Percentiles rank a stretch among this genome's conserved stretches.
phyloP scores from a whole-genome alignment of 768 basidiomycete genomes.

The Auricularia sp. region DNA sequence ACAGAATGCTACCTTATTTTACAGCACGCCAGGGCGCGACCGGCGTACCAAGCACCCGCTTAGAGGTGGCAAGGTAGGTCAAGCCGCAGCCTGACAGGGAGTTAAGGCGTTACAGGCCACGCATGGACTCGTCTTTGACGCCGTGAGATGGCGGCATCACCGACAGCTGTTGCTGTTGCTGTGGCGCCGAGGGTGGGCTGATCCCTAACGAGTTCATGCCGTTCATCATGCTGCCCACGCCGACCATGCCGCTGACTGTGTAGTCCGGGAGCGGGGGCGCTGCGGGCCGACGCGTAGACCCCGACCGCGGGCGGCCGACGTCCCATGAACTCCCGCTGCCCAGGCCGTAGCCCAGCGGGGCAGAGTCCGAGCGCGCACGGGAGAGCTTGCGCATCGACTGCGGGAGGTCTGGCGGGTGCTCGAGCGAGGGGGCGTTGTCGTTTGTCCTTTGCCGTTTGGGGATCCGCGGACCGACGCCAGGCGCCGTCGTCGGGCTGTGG shows the following conservation, averaged over 20 bases:
- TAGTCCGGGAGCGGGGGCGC: background rate
- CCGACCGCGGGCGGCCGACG: background rate
- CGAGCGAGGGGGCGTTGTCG: slow-evolving; percentile 12
- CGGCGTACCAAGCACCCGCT: background rate
- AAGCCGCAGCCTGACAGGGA: background rate
- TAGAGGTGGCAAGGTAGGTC: background rate
- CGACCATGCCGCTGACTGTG: background rate
- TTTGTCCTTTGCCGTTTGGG: slow-evolving; percentile 44
- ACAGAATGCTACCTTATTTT: background rate
- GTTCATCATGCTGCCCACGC: background rate
- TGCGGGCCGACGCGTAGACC: background rate
- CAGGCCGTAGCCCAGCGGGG: slow-evolving; percentile 49
- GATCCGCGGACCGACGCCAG: background rate
- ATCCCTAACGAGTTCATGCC: background rate
- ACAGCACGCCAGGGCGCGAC: background rate
- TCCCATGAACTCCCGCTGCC: background rate
- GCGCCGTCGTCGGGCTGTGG: background rate
- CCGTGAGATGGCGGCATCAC: background rate
- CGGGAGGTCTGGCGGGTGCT: slow-evolving; percentile 10
- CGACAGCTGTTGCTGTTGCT: background rate
- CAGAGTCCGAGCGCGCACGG: slow-evolving; percentile 58
- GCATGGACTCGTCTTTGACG: background rate
- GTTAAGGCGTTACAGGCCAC: background rate
- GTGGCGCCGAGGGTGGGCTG: background rate
- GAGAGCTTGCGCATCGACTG: slow-evolving; percentile 24